A percentile compares a stretch with the other conserved stretches of the same genome.
phyloP scores from a whole-genome alignment of 805 yeast genomes.

The Zygosaccharomyces gambellarensis region DNA sequence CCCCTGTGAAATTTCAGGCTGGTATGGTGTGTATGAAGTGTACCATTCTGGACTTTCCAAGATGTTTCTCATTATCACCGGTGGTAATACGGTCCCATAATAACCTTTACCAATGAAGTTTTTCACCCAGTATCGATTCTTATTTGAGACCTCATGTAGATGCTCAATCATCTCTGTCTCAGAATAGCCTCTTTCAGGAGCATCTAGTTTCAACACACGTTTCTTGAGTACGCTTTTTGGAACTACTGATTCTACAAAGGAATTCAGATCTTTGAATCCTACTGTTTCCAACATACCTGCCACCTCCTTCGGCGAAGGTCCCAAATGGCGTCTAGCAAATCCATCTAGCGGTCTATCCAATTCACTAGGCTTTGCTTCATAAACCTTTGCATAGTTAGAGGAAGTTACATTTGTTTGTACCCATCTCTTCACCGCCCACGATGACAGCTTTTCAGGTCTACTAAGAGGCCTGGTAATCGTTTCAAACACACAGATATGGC shows the following conservation, averaged over 20 bases:
- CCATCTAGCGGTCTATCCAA: conserved; percentile 55
- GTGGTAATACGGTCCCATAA: conserved; percentile 83
- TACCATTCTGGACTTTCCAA: conserved; percentile 97
- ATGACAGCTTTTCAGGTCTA: background rate
- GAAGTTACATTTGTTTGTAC: conserved; percentile 47
- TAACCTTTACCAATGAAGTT: conserved; percentile 92
- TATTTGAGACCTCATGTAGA: conserved; percentile 61
- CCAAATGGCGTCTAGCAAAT: conserved; percentile 86
- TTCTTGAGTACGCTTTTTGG: conserved; percentile 71
- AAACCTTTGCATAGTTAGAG: conserved; percentile 45
- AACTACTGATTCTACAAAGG: conserved; percentile 66
- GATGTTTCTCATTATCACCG: conserved; percentile 87
- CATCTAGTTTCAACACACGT: conserved; percentile 54
- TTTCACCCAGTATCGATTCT: conserved; percentile 61
- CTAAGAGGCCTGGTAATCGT: background rate
- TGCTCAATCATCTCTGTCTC: conserved; percentile 77
- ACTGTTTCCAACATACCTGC: conserved; percentile 58
- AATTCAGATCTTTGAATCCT: conserved; percentile 62
- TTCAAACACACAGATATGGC: background rate
- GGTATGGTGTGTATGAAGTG: conserved; percentile 97
- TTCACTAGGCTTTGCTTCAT: conserved; percentile 35
- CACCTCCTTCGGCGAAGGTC: conserved; percentile 66
- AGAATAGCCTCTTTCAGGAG: conserved; percentile 69
- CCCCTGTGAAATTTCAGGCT: conserved; percentile 97
- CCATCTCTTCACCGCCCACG: background rate